These are phyloP conservation scores for Phaeophleospora eucalypticola DNA, from an alignment of 2,329 filamentous ascomycete genomes.

Conservation along the genomic window DNA sequence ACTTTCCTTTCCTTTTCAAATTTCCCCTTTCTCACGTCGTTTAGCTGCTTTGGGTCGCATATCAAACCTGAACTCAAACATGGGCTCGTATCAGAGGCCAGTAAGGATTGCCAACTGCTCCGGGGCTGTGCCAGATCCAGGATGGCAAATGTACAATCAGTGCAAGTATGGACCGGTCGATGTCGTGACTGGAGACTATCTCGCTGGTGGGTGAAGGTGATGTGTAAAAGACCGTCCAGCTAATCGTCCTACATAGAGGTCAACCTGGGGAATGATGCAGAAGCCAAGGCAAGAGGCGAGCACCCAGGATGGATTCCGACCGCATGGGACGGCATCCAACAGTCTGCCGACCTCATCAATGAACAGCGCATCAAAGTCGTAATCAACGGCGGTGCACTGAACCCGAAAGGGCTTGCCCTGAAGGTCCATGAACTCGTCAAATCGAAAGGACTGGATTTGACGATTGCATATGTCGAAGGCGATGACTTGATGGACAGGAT, in stretches of 20 bases:
- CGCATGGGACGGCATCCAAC: slow-evolving; percentile 47
- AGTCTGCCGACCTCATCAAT: slow-evolving; percentile 44
- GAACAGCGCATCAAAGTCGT: slow-evolving; percentile 53
- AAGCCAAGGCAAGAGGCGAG: slow-evolving; percentile 22
- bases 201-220: slow-evolving; percentile 39
- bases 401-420: slow-evolving; percentile 51
- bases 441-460: slow-evolving; percentile 36
- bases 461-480: slow-evolving; percentile 45
- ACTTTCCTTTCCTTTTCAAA: too few relatives aligned
- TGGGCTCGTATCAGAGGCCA: slow-evolving; percentile 14
- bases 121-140: slow-evolving; percentile 27
- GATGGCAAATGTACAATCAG: slow-evolving; percentile 27
- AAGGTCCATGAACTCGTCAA: slow-evolving; percentile 37
- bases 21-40: too few relatives aligned
- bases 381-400: slow-evolving; percentile 53
- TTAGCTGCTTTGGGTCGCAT: neutral
- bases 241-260: slow-evolving; percentile 13
- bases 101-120: slow-evolving; percentile 22
- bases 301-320: slow-evolving; percentile 33
- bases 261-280: slow-evolving; percentile 27
- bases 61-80: neutral
- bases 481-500: slow-evolving; percentile 30
- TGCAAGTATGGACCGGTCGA: slow-evolving; percentile 37
- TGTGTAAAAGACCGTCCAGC: neutral
- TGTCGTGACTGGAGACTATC: slow-evolving; percentile 52